Percentiles rank a stretch among this genome's conserved stretches.
These are phyloP conservation scores for Podaxis sp. DNA, from an alignment of 768 basidiomycete species.

Conservation along the genomic window DNA sequence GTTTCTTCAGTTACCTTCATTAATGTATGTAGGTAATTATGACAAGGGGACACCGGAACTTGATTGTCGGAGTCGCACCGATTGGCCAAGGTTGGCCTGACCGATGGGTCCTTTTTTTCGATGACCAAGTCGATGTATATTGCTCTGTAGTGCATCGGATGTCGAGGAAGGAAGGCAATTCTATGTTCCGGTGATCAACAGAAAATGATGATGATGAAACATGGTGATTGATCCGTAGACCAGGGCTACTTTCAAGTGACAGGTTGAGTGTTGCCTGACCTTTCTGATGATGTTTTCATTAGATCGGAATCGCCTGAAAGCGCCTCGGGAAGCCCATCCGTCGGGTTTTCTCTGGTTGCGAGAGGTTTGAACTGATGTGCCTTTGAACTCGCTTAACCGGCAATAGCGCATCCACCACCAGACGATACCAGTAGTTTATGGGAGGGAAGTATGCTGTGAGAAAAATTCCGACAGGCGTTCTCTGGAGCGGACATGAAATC, in stretches of 20 bases:
- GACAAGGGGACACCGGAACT: background rate
- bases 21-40: background rate
- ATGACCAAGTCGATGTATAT: background rate
- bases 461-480: background rate
- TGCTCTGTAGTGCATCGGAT: background rate
- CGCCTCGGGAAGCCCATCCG: background rate
- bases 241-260: background rate
- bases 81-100: background rate
- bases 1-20: background rate
- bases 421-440: background rate
- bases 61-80: background rate
- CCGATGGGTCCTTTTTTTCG: background rate
- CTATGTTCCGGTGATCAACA: background rate
- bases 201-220: background rate
- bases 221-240: background rate
- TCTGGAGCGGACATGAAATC: too few species aligned
- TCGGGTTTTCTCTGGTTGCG: background rate
- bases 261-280: background rate
- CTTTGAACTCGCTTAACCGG: background rate
- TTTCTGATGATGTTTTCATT: background rate
- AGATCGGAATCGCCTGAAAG: background rate
- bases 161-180: background rate
- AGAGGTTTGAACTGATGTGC: background rate
- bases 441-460: background rate
- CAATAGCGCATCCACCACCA: background rate